Base-by-base conservation (phyloP, 495 filamentous ascomycete species). In the Pseudomonodictys pantanalensis region DNA sequence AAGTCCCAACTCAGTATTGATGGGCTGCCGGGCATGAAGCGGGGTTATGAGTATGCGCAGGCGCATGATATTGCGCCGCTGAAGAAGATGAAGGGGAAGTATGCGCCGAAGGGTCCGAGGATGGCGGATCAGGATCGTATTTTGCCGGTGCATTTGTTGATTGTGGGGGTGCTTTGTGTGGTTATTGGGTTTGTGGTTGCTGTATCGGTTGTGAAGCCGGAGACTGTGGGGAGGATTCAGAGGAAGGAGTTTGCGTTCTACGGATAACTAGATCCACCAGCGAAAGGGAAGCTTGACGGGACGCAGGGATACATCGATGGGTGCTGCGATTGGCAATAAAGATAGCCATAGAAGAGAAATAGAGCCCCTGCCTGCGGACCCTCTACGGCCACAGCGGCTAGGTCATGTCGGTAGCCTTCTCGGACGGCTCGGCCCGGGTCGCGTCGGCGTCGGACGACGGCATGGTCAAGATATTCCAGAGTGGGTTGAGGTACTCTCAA, bases 1-100 rank as follows among this genome's bases (percentile, higher is more conserved):
- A 84, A 84, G 65, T 83, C 79, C 46, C 68, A 78, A 1, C 76
- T 69, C 57, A 78, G 75, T 50, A 75, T 84, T 57, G 81, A 84
- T 55, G 80, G 79, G 1, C 66, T 84, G 0, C 80, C 80, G 0
- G 80, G 76, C 0, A 74, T 84, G 70, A 66, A 69, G 22, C 56
- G 75, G 26, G 81, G 69, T 0, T 52, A 73, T 20, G 67, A 67
- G 46, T 73, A 72, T 15, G 76, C 68, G 2, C 73, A 75, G 50
- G 57, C 66, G 43, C 69, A 79, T 26, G 62, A 67, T 1, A 71
- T 84, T 23, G 68, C 60, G 26, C 81, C 81, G 5, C 67, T 82
- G 6, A 72, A 74, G 58, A 84, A 84, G 78, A 73, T 72, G 64
- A 60, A 71, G 8, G 70, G 70, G 11, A 54, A 57, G 25, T 28